Base-by-base conservation (phyloP, 2,329 filamentous ascomycete species). In the Cryoendolithus antarcticus region DNA sequence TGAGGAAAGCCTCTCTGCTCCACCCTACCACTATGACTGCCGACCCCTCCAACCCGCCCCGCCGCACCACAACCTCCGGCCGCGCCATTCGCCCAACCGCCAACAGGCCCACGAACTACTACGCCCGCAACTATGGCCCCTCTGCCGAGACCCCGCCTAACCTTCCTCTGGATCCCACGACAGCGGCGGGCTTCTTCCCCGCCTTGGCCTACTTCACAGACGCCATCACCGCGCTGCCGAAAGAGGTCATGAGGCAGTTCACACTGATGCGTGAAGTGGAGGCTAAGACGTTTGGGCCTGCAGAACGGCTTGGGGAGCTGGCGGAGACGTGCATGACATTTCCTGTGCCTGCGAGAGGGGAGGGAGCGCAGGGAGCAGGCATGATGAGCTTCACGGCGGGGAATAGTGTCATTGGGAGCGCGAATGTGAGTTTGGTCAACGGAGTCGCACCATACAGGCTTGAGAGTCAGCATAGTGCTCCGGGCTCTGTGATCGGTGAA, bases 251-350 rank as follows among this genome's bases (percentile, higher is more conserved):
- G 51, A 80, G 86, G 57, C 89, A 98, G 62, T 94, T 94, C 53
- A 95, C 89, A 28, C 74, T 96, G 41, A 71, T 98, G 50, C 95
- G 95, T 61, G 91, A 98, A 65, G 91, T 96, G 35, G 91, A 98
- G 66, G 89, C 89, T 46, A 98, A 98, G 65, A 83, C 93, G 48
- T 91, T 88, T 62, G 79, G 78, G 19, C 82, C 91, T 5, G 86
- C 94, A 59, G 82, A 91, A 52, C 74, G 80, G 54, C 72, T 98
- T 42, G 79, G 82, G 55, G 74, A 81, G 55, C 71, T 93, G 45
- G 75, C 93, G 51, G 71, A 79, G 44, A 71, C 71, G 38, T 76
- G 82, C 31, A 60, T 64, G 42, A 56, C 58, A 30, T 59, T 65
- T 40, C 66, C 66, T 30, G 59, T 66, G 24, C 65, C 68, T 30